These are phyloP conservation scores for Cudoniella acicularis DNA, from an alignment of 495 filamentous ascomycete species.

Conservation along the genomic window DNA sequence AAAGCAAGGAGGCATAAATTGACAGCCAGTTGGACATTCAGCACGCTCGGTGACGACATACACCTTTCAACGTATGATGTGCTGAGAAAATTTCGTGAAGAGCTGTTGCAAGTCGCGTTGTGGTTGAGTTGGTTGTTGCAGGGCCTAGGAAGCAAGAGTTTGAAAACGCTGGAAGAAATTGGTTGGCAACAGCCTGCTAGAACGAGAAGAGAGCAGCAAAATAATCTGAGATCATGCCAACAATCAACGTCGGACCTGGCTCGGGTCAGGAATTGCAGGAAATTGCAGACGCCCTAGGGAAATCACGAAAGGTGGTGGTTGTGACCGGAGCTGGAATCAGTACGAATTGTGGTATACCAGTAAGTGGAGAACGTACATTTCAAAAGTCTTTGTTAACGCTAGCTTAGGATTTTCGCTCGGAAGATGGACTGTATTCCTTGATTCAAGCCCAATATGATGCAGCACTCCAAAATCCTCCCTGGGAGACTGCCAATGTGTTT, in stretches of 20 bases:
- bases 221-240: constrained; percentile 43
- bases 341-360: constrained; percentile 69
- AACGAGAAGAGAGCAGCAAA: too few relatives aligned
- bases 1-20: too few relatives aligned
- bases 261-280: constrained; percentile 51
- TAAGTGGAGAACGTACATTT: constrained; percentile 31
- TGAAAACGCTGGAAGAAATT: constrained; percentile 2
- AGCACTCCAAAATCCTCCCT: constrained; percentile 26
- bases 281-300: constrained; percentile 56
- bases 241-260: constrained; percentile 45
- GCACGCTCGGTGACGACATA: too few relatives aligned
- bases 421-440: constrained; percentile 64
- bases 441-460: constrained; percentile 63
- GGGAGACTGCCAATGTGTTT: constrained; percentile 30
- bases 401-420: constrained; percentile 63
- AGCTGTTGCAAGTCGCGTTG: not conserved
- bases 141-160: not conserved
- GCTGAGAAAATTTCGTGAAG: not conserved
- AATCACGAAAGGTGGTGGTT: constrained; percentile 60
- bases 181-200: too few relatives aligned
- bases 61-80: not conserved
- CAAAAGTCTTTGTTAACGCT: not conserved
- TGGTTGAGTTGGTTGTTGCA: not conserved
- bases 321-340: constrained; percentile 70
- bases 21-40: too few relatives aligned